A percentile compares a stretch with the other conserved stretches of the same genome.
These are phyloP conservation scores for Rhododendron ovatum DNA, from an alignment of 148 eudicot genomes.

Conservation along the genomic window DNA sequence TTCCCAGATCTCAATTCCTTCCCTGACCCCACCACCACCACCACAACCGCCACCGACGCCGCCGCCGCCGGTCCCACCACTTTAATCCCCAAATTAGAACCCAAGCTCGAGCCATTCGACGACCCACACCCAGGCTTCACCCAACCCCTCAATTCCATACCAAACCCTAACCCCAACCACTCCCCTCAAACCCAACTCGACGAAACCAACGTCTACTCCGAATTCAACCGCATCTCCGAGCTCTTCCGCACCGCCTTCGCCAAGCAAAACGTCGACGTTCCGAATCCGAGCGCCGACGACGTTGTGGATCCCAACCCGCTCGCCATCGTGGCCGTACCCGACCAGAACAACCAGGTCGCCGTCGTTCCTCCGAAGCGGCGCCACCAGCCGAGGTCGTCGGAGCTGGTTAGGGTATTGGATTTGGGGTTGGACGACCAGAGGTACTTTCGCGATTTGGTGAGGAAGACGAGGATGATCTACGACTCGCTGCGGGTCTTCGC, in stretches of 20 bases:
- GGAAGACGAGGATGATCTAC: conserved; percentile 59
- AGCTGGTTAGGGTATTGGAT: conserved; percentile 66
- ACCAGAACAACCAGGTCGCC: conserved; percentile 10
- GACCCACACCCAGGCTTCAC: conserved; percentile 13
- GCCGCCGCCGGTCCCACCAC: background rate
- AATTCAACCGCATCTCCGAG: conserved; percentile 49
- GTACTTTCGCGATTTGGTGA: conserved; percentile 51
- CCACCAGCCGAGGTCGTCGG: conserved; percentile 46
- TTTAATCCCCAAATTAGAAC: conserved; percentile 43
- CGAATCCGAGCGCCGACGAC: background rate
- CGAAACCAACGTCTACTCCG: conserved; percentile 34
- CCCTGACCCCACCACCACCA: conserved; percentile 21
- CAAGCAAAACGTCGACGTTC: conserved; percentile 10
- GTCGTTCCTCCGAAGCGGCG: conserved; percentile 10
- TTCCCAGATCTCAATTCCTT: conserved; percentile 44
- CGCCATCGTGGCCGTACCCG: conserved; percentile 55
- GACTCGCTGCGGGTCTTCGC: conserved; percentile 55
- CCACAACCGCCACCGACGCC: background rate
- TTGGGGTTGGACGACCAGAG: conserved; percentile 43
- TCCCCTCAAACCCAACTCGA: conserved; percentile 3
- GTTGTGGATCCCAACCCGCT: conserved; percentile 30
- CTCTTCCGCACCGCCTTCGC: conserved; percentile 13
- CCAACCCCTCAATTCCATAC: conserved; percentile 7
- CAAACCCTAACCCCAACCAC: conserved; percentile 12
- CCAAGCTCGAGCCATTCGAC: conserved; percentile 56